Base-by-base conservation (phyloP, 371 early-diverging fungal genomes). In the Rhizopus microsporus region DNA sequence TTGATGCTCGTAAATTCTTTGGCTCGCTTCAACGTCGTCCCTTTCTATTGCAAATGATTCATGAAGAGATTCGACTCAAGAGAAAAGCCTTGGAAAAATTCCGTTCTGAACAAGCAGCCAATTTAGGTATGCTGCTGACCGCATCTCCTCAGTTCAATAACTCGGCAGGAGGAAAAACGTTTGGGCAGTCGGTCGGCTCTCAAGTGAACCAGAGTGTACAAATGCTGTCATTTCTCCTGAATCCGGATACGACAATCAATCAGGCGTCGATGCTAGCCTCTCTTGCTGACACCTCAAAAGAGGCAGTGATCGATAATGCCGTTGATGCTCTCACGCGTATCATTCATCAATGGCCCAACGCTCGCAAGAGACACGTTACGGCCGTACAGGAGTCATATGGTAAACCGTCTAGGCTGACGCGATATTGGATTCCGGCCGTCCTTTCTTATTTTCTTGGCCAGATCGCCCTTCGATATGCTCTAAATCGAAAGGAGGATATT, bases 371-470 rank as follows among this genome's bases (percentile, higher is more conserved):
- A 12, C 50, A 67, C 8, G 50, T 69, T 30, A 29, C 54, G 15
- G 16, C 32, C 5, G 56, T 72, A 0, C 65, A 71, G 13, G 49
- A 53, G 1, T 54, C 50, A 0, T 75, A 83, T 48, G 80, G 81
- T 3, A 75, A 63, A 3, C 86, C 85, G 4, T 69, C 79, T 5
- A 12, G 37, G 3, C 7, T 77, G 12, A 73, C 78, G 5, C 80
- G 91, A 2, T 80, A 73, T 47, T 91, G 91, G 91, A 66, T 87
- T 3, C 88, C 89, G 10, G 63, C 56, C 0, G 15, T 79, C 12
- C 15, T 68, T 0, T 56, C 72, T 0, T 81, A 77, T 53, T 65
- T 82, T 40, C 69, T 60, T 39, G 68, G 74, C 3, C 73, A 73
- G 17, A 62, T 57, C 40, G 64, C 70, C 0, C 45, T 78, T 10